Percentiles rank a stretch among this genome's conserved stretches.
Evolutionary conservation across 176 grass and related monocot species (phyloP).

Genomic region (Triticum dicoccoides): DNA sequence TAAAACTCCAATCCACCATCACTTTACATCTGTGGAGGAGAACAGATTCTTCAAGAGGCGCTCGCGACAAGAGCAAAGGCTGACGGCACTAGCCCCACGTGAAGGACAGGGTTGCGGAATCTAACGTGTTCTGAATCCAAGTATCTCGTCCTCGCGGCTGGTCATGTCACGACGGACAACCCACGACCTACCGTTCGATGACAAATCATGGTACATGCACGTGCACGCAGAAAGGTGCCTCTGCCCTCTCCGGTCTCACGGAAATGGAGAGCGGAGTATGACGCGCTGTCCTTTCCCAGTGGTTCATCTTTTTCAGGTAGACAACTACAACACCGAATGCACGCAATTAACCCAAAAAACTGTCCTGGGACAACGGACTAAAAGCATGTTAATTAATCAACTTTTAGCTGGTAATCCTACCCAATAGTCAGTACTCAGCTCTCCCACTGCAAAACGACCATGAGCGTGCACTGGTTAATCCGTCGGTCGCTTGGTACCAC

Average conservation of each 20-base stretch:
- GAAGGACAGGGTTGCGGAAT: not conserved
- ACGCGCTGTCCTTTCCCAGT: too few relatives aligned
- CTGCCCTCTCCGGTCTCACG: not conserved
- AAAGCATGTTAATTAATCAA: too few relatives aligned
- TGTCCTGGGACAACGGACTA: too few relatives aligned
- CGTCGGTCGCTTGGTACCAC: too few relatives aligned
- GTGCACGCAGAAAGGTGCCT: not conserved
- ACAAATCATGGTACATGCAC: slow-evolving; percentile 4
- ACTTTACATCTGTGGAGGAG: not conserved
- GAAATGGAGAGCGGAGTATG: not conserved
- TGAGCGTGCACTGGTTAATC: too few relatives aligned
- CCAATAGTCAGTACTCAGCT: too few relatives aligned
- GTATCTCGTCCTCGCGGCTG: not conserved
- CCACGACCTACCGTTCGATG: too few relatives aligned
- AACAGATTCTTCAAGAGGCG: not conserved
- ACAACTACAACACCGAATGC: too few relatives aligned
- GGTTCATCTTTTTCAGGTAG: not conserved
- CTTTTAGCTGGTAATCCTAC: too few relatives aligned
- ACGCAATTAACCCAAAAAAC: too few relatives aligned
- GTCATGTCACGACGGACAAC: slow-evolving; percentile 4
- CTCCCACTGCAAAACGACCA: too few relatives aligned
- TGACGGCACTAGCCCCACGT: not conserved
- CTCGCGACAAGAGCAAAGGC: not conserved
- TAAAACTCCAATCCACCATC: not conserved
- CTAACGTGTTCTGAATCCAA: not conserved